Percentiles rank a stretch among this genome's conserved stretches.
These are phyloP conservation scores for Pythium angustatum DNA, from an alignment of 352 stramenopile species.

Conservation along the genomic window DNA sequence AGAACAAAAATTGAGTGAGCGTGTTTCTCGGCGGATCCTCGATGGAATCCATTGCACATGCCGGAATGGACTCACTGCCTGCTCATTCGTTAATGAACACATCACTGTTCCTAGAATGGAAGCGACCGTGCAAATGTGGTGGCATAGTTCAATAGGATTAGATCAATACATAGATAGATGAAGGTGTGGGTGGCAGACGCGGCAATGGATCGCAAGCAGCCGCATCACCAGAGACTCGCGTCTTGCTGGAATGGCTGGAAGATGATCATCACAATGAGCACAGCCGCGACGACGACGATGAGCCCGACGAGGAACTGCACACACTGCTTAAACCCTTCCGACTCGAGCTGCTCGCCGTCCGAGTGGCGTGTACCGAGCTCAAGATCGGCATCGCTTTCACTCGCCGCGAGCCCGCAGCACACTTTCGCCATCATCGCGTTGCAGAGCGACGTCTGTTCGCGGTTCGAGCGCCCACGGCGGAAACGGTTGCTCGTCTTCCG, in stretches of 20 bases:
- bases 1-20: neutral
- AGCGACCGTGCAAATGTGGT: too few relatives aligned
- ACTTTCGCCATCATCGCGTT: conserved; percentile 22
- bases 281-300: conserved; percentile 65
- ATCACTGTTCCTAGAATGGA: too few relatives aligned
- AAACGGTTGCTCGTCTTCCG: conserved; percentile 16
- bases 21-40: too few relatives aligned
- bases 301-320: conserved; percentile 73
- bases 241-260: conserved; percentile 50
- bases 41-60: too few relatives aligned
- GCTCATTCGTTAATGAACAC: too few relatives aligned
- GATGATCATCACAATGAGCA: conserved; percentile 70
- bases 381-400: conserved; percentile 45
- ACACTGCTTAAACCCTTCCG: conserved; percentile 65
- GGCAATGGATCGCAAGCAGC: too few relatives aligned
- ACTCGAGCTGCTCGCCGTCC: conserved; percentile 32
- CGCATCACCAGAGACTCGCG: conserved; percentile 26
- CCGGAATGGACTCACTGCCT: too few relatives aligned
- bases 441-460: conserved; percentile 26
- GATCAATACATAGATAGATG: conserved; percentile 27
- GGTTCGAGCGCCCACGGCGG: conserved; percentile 11
- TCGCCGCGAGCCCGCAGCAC: conserved; percentile 22
- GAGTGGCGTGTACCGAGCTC: conserved; percentile 39
- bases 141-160: conserved; percentile 24
- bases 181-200: too few relatives aligned